These are phyloP conservation scores for Mortierella sp. DNA, from an alignment of 371 early-diverging fungal genomes.

Conservation along the genomic window DNA sequence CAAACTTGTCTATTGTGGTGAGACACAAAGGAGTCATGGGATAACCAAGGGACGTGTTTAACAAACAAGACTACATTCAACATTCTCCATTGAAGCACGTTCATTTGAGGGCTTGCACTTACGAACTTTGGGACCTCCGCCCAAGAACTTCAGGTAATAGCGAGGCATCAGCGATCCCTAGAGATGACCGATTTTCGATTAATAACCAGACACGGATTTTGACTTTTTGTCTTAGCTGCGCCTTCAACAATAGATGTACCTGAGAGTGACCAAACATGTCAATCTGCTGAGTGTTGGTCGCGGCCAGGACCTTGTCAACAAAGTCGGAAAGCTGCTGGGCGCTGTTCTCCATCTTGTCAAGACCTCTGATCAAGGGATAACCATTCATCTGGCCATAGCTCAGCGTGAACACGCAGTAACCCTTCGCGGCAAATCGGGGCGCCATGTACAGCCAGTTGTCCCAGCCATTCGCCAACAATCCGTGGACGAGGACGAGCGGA, in stretches of 20 bases:
- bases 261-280: slow-evolving; percentile 23
- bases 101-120: no score
- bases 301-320: slow-evolving; percentile 21
- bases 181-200: no score
- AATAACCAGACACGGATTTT: no score
- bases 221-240: neutral
- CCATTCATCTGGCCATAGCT: slow-evolving; percentile 15
- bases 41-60: no score
- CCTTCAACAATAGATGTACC: neutral
- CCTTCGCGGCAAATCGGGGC: slow-evolving; percentile 1
- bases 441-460: slow-evolving; percentile 21
- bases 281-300: slow-evolving; percentile 20
- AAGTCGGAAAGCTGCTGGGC: slow-evolving; percentile 19
- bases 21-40: no score
- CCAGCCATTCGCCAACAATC: neutral
- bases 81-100: no score
- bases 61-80: no score
- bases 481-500: slow-evolving; percentile 28
- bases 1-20: neutral
- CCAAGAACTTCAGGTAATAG: slow-evolving; percentile 17
- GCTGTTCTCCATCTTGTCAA: slow-evolving; percentile 13
- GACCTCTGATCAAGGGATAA: slow-evolving; percentile 1
- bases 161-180: slow-evolving; percentile 17
- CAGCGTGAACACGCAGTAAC: slow-evolving; percentile 22
- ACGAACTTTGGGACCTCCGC: slow-evolving; percentile 11